Base-by-base conservation (phyloP, 495 filamentous ascomycete genomes). In the Delitschia confertaspora region DNA sequence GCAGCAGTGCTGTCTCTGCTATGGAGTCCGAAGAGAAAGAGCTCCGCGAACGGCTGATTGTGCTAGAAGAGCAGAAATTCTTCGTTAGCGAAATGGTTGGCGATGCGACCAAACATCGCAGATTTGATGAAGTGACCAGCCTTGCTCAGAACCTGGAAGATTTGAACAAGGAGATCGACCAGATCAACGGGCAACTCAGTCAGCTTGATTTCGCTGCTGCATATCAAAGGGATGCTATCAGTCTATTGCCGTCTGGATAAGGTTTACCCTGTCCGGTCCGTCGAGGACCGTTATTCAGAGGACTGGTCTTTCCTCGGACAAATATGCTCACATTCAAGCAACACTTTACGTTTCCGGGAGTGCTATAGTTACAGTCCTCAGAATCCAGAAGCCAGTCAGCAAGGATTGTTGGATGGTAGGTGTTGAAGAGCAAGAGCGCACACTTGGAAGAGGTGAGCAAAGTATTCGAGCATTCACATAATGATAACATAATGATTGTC, bases 61-160 rank as follows among this genome's bases (percentile, higher is more conserved):
- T 98, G 17, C 69, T 98, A 0, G 91, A 96, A 65, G 91, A 98
- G 59, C 91, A 98, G 63, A 77, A 78, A 58, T 95, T 95, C 58
- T 74, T 96, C 57, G 87, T 98, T 0, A 73, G 78, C 13, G 81
- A 85, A 51, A 95, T 95, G 87, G 73, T 96, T 34, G 78, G 70
- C 4, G 79, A 83, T 33, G 89, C 91, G 3, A 82, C 80, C 38
- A 83, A 79, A 46, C 73, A 79, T 24, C 72, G 91, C 40, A 80
- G 82, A 50, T 94, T 95, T 45, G 91, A 98, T 59, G 91, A 98
- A 60, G 85, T 93, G 1, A 73, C 73, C 43, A 82, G 80, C 20
- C 65, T 98, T 42, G 76, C 78, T 14, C 69, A 77, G 56, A 98
- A 94, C 60, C 57, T 89, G 20, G 83, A 88, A 39, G 91, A 98